Conservation (phyloP, 2,329 filamentous ascomycete genomes). For the Aspergillus udagawae region DNA sequence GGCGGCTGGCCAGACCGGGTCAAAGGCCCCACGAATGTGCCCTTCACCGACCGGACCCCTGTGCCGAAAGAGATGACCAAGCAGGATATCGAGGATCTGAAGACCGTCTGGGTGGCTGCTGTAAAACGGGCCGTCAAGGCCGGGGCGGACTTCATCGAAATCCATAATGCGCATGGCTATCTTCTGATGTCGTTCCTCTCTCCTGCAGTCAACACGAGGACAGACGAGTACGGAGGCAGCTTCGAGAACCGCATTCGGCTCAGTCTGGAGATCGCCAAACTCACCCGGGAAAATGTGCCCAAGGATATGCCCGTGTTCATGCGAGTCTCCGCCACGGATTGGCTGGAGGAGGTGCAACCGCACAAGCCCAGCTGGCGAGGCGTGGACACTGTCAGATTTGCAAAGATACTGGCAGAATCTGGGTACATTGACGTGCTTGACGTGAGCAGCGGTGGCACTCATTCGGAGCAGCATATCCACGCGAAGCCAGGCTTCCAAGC, state of each 20-base stretch:
- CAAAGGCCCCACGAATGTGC: slow-evolving; percentile 54
- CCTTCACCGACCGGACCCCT: slow-evolving; percentile 60
- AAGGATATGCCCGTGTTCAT: slow-evolving; percentile 66
- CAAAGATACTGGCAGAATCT: slow-evolving; percentile 61
- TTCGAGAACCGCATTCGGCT: slow-evolving; percentile 64
- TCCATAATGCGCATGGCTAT: slow-evolving; percentile 77
- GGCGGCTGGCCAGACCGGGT: slow-evolving; percentile 55
- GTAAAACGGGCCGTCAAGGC: slow-evolving; percentile 60
- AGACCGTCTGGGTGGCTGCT: slow-evolving; percentile 57
- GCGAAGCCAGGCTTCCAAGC: slow-evolving; percentile 66
- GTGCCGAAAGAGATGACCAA: slow-evolving; percentile 64
- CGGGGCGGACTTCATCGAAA: slow-evolving; percentile 73
- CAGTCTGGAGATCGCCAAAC: slow-evolving; percentile 62
- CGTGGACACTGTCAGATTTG: slow-evolving; percentile 62
- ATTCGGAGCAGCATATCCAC: slow-evolving; percentile 31
- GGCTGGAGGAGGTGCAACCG: slow-evolving; percentile 61
- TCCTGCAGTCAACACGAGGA: slow-evolving; percentile 66
- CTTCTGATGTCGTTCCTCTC: slow-evolving; percentile 67
- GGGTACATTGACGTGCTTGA: slow-evolving; percentile 77
- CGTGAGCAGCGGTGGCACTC: slow-evolving; percentile 52
- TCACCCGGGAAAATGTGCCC: slow-evolving; percentile 59
- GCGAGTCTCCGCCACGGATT: slow-evolving; percentile 68
- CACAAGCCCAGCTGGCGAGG: slow-evolving; percentile 62
- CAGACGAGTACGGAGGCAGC: slow-evolving; percentile 50
- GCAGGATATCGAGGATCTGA: slow-evolving; percentile 62